phyloP scores from a whole-genome alignment of 345 rosid species.

The Euphorbia pulcherrima region DNA sequence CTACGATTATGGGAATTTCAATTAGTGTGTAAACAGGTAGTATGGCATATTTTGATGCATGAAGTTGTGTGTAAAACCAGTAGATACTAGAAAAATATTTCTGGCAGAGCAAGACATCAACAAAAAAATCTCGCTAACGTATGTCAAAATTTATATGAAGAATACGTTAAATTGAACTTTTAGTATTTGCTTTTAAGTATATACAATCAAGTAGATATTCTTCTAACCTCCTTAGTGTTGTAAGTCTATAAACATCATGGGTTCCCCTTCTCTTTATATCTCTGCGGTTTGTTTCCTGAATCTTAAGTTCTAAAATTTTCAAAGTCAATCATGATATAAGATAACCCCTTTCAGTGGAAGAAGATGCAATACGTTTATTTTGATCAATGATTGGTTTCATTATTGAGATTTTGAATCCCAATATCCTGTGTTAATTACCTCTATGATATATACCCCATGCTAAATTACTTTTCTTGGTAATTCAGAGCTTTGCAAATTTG shows the following conservation, averaged over 20 bases:
- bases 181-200: not conserved
- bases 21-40: not conserved
- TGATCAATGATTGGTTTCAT: too few species aligned
- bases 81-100: not conserved
- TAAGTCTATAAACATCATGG: constrained; percentile 11
- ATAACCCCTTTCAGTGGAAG: too few species aligned
- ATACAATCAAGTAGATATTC: not conserved
- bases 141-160: not conserved
- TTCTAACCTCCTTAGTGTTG: not conserved
- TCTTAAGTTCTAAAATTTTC: too few species aligned
- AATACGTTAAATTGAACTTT: not conserved
- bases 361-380: too few species aligned
- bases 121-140: not conserved
- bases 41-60: not conserved
- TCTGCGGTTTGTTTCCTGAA: too few species aligned
- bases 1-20: not conserved
- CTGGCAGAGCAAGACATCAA: not conserved
- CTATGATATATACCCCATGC: constrained; percentile 3
- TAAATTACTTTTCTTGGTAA: constrained; percentile 21
- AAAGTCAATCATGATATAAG: too few species aligned
- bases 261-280: not conserved
- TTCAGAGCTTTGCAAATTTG: constrained; percentile 89
- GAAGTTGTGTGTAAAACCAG: not conserved
- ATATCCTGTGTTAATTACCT: too few species aligned
- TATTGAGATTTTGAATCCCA: too few species aligned